Evolutionary conservation across 2,329 filamentous ascomycete species (phyloP), one percentile per base, ranked within the genome.

Genomic region (Kalaharituber pfeilii): DNA sequence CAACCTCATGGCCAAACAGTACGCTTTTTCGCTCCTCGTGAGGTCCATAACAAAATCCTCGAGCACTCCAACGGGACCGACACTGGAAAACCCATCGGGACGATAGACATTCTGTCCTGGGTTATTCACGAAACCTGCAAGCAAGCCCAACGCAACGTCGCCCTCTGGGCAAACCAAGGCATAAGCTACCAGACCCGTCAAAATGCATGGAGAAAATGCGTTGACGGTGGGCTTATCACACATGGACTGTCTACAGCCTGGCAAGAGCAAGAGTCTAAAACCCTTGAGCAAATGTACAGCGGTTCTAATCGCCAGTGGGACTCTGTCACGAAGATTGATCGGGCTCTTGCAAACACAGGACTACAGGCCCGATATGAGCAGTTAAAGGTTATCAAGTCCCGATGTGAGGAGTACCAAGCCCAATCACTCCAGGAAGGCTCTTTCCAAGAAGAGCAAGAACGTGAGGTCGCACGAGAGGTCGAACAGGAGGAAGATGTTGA

Each of bases 381-480:
- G 4, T 56, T 64, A 42, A 53, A 62, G 5, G 18, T 42, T 18
- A 70, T 72, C 51, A 45, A 53, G 9, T 39, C 57, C 2, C 68
- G 68, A 25, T 73, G 70, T 54, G 50, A 56, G 0, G 63, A 71
- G 8, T 71, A 73, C 52, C 64, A 63, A 0, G 58, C 65, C 2
- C 30, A 59, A 0, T 58, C 66, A 2, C 61, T 70, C 25, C 59
- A 64, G 1, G 62, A 68, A 0, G 67, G 69, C 0, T 66, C 67
- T 0, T 65, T 83, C 0, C 67, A 76, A 2, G 79, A 84, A 60
- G 82, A 86, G 55, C 79, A 85, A 58, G 81, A 86, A 62, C 71
- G 81, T 0, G 82, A 85, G 57, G 68, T 86, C 0, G 71, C 77
- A 0, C 78, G 78, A 0, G 81, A 86, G 56, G 72, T 76, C 0